Evolutionary conservation across 345 rosid genomes (phyloP), one percentile per base, ranked within the genome.

Genomic region (Crucihimalaya himalaica): DNA sequence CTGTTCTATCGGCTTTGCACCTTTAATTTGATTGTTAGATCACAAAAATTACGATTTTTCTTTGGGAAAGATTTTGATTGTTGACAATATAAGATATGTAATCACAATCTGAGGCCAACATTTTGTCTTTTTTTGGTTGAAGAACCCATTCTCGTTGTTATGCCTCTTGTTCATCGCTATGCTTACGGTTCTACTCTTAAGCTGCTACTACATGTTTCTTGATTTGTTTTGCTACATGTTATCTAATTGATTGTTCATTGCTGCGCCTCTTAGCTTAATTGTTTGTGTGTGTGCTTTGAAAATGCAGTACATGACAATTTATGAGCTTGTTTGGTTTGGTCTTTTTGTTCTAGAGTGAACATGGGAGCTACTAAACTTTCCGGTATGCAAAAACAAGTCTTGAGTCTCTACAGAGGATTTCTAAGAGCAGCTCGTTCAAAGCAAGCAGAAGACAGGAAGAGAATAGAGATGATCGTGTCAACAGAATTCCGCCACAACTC

Each of bases 371-470:
- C 76, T 47, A 82, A 70, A 37, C 94, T 90, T 11, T 92, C 97
- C 8, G 96, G 98, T 58, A 80, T 93, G 90, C 98, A 93, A 80
- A 93, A 83, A 79, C 93, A 93, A 80, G 98, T 86, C 52, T 78
- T 93, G 34, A 83, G 88, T 76, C 82, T 93, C 19, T 93, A 90
- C 79, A 80, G 98, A 63, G 93, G 89, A 9, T 90, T 93, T 73
- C 71, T 93, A n/a, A 84, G 98, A 69, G 93, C 89, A 63, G 87
- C 92, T 51, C 93, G 92, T 60, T 80, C 76, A 2, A 93, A 89
- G 77, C 65, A 88, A 57, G 48, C 60, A 0, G 87, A 93, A 53
- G 96, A 88, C 32, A 81, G 88, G 29, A 70, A 31, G 47, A 80
- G 74, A 66, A 84, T 93, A 72, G 90, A 90, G 78, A 79, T 79